Conservation (phyloP, 2,329 filamentous ascomycete species). For the Penicillium sp. region DNA sequence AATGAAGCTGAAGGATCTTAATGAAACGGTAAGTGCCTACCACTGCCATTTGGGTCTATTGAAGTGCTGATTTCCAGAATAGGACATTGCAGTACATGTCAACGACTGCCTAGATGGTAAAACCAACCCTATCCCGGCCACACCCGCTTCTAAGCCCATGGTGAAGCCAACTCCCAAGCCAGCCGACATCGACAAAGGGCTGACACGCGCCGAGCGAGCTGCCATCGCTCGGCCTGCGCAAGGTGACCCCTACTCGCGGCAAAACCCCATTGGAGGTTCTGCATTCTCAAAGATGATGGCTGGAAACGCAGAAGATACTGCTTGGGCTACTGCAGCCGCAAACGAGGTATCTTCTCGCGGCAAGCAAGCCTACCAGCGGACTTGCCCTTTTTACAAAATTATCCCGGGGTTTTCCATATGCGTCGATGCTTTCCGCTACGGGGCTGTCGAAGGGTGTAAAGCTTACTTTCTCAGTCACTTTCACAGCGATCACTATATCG, state of each 20-base stretch:
- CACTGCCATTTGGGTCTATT: not conserved
- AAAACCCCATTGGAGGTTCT: slow-evolving; percentile 44
- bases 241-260: slow-evolving; percentile 62
- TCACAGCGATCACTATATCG: slow-evolving; percentile 94
- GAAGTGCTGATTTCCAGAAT: slow-evolving; percentile 26
- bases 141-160: not conserved
- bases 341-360: slow-evolving; percentile 69
- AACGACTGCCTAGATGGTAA: slow-evolving; percentile 87
- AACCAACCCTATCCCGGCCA: slow-evolving; percentile 48
- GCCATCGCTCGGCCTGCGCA: slow-evolving; percentile 70
- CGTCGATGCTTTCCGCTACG: slow-evolving; percentile 92
- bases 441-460: slow-evolving; percentile 79
- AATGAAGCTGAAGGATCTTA: slow-evolving; percentile 52
- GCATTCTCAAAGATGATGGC: slow-evolving; percentile 94
- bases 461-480: slow-evolving; percentile 98
- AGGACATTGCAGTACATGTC: slow-evolving; percentile 73
- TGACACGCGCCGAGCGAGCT: slow-evolving; percentile 58
- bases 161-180: slow-evolving; percentile 11
- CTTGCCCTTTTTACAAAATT: slow-evolving; percentile 97
- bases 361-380: slow-evolving; percentile 76
- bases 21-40: slow-evolving; percentile 31
- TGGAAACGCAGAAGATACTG: slow-evolving; percentile 75
- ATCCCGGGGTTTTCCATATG: slow-evolving; percentile 86
- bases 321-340: slow-evolving; percentile 80
- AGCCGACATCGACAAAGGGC: slow-evolving; percentile 8